Percentiles rank a stretch among this genome's conserved stretches.
These are phyloP conservation scores for Naganishia albida DNA, from an alignment of 1,284 basidiomycete species.

Conservation along the genomic window DNA sequence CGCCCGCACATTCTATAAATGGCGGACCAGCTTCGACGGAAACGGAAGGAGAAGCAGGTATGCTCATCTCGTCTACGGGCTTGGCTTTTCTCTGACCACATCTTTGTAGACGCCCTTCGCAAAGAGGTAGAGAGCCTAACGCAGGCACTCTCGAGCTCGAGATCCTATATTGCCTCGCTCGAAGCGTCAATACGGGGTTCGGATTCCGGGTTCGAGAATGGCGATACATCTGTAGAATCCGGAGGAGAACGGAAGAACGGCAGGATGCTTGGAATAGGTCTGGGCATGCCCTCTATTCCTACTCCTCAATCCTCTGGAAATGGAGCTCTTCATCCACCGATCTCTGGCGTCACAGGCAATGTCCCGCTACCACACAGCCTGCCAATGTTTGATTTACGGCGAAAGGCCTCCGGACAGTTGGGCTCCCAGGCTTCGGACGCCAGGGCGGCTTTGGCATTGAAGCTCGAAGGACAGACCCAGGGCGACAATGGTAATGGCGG, in stretches of 20 bases:
- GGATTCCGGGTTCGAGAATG: conserved; percentile 5
- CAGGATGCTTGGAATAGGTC: background rate
- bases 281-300: background rate
- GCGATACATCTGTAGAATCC: background rate
- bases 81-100: background rate
- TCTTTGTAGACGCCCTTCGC: conserved; percentile 5
- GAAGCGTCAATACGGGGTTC: conserved; percentile 22
- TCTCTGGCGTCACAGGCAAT: background rate
- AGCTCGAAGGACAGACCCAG: conserved; percentile 9
- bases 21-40: background rate
- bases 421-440: conserved; percentile 18
- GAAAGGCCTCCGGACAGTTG: conserved; percentile 26
- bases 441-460: conserved; percentile 20
- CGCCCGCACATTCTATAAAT: background rate
- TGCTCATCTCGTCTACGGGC: background rate
- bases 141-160: conserved; percentile 21
- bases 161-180: conserved; percentile 13
- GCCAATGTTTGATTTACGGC: conserved; percentile 26
- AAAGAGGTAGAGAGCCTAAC: conserved; percentile 18
- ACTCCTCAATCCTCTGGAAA: background rate
- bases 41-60: conserved; percentile 13
- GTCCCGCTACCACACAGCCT: conserved; percentile 20
- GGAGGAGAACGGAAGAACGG: conserved; percentile 7
- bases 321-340: background rate
- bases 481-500: background rate